Evolutionary conservation across 1,284 basidiomycete genomes (phyloP).

Genomic region (Volvariella surrecta): DNA sequence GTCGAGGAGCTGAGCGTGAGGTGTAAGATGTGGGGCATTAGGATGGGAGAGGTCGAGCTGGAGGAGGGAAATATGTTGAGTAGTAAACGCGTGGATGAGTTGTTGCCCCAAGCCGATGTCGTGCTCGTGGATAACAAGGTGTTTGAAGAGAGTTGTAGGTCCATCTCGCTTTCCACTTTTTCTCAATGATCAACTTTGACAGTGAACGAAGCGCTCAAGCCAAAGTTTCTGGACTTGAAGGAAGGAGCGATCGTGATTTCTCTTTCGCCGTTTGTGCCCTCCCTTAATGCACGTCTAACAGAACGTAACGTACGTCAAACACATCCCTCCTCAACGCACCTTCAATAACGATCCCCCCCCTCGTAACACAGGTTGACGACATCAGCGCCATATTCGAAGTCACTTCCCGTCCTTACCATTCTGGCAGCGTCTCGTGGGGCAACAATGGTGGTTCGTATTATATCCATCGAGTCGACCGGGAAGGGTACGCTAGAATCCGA

Average conservation of each 20-base stretch:
- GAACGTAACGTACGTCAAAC: constrained; percentile 55
- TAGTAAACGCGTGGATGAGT: constrained; percentile 47
- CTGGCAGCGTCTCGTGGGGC: constrained; percentile 71
- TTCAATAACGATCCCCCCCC: constrained; percentile 7
- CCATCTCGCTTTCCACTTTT: background rate
- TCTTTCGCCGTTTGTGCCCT: constrained; percentile 58
- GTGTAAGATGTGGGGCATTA: constrained; percentile 70
- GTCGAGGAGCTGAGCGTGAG: constrained; percentile 52
- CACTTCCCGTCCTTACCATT: constrained; percentile 52
- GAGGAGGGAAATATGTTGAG: constrained; percentile 68
- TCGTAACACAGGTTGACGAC: constrained; percentile 48
- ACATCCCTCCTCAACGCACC: background rate
- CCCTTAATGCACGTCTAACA: constrained; percentile 54
- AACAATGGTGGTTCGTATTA: constrained; percentile 61
- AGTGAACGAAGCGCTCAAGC: constrained; percentile 70
- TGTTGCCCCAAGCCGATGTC: constrained; percentile 63
- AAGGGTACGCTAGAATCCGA: constrained; percentile 51
- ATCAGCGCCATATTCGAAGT: constrained; percentile 72
- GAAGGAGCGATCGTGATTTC: constrained; percentile 77
- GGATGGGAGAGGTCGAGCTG: constrained; percentile 58
- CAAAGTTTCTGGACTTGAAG: constrained; percentile 71
- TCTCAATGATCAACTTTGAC: constrained; percentile 5
- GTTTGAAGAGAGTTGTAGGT: constrained; percentile 59
- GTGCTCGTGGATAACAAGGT: constrained; percentile 77
- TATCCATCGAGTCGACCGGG: constrained; percentile 64